These are phyloP conservation scores for Colletotrichum melonis DNA, from an alignment of 2,329 filamentous ascomycete species.

Conservation along the genomic window DNA sequence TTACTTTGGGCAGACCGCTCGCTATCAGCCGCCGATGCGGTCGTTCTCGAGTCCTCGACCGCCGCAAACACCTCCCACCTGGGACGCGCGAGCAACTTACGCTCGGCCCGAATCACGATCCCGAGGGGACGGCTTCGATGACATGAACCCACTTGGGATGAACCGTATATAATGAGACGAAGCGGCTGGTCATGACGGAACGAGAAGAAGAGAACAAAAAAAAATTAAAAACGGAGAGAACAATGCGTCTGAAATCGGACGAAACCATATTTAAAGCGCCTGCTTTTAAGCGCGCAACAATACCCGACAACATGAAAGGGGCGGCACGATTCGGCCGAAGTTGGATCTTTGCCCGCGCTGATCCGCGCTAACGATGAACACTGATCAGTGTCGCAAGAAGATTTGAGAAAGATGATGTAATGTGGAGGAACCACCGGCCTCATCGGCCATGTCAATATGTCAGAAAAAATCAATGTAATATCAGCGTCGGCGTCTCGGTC, in stretches of 20 bases:
- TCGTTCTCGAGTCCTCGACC: conserved; percentile 68
- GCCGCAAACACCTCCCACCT: conserved; percentile 52
- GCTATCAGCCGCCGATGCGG: conserved; percentile 64
- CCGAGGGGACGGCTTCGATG: conserved; percentile 45
- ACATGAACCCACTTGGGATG: conserved; percentile 67
- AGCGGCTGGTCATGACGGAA: neutral
- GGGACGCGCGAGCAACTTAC: conserved; percentile 57
- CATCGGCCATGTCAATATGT: conserved; percentile 15
- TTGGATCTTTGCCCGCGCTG: neutral
- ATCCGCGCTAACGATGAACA: conserved; percentile 2
- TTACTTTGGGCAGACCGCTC: conserved; percentile 65
- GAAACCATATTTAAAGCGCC: neutral
- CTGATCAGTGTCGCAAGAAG: neutral
- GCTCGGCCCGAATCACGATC: conserved; percentile 42
- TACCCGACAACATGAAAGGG: neutral
- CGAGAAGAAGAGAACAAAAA: conserved; percentile 8
- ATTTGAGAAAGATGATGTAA: conserved; percentile 13
- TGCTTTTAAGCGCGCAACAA: conserved; percentile 6
- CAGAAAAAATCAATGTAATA: conserved; percentile 23
- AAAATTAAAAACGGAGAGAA: neutral
- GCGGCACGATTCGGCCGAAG: conserved; percentile 17
- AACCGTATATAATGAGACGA: conserved; percentile 58
- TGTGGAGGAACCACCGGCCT: conserved; percentile 17
- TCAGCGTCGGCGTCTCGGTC: conserved; percentile 37
- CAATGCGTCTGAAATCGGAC: neutral